A percentile compares a stretch with the other conserved stretches of the same genome.
Evolutionary conservation across 192 early-diverging fungal genomes (phyloP).

Genomic region (Coemansia sp.): DNA sequence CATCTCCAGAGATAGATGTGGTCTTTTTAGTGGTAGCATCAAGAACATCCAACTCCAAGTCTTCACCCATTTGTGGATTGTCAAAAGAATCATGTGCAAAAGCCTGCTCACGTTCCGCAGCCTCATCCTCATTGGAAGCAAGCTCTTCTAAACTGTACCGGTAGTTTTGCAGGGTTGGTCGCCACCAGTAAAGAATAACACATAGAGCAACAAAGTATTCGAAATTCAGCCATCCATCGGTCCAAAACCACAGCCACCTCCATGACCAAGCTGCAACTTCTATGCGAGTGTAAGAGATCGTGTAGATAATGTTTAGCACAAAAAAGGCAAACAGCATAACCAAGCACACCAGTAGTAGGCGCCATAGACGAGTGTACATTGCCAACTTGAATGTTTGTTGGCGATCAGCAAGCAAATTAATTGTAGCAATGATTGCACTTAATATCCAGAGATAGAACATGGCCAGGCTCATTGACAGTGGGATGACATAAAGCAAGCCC

Average conservation of each 20-base stretch:
- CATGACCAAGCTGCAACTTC: slow-evolving; percentile 76
- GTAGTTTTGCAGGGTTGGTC: slow-evolving; percentile 88
- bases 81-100: slow-evolving; percentile 34
- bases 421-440: slow-evolving; percentile 74
- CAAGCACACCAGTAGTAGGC: slow-evolving; percentile 74
- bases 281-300: slow-evolving; percentile 59
- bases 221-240: slow-evolving; percentile 91
- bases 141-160: slow-evolving; percentile 88
- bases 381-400: slow-evolving; percentile 84
- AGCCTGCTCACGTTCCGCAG: slow-evolving; percentile 59
- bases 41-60: slow-evolving; percentile 44
- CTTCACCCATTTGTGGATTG: slow-evolving; percentile 47
- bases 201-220: slow-evolving; percentile 79
- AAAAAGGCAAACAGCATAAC: slow-evolving; percentile 74
- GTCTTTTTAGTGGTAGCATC: slow-evolving; percentile 2
- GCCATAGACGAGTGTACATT: slow-evolving; percentile 87
- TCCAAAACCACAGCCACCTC: slow-evolving; percentile 85
- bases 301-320: slow-evolving; percentile 77
- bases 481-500: slow-evolving; percentile 78
- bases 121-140: slow-evolving; percentile 68
- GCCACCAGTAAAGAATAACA: slow-evolving; percentile 83
- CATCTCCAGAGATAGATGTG: slow-evolving; percentile 27
- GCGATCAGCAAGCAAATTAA: slow-evolving; percentile 70
- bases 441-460: slow-evolving; percentile 95
- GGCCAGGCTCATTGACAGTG: slow-evolving; percentile 86